Evolutionary conservation across 495 filamentous ascomycete species (phyloP).

Genomic region (Aspergillus campestris): DNA sequence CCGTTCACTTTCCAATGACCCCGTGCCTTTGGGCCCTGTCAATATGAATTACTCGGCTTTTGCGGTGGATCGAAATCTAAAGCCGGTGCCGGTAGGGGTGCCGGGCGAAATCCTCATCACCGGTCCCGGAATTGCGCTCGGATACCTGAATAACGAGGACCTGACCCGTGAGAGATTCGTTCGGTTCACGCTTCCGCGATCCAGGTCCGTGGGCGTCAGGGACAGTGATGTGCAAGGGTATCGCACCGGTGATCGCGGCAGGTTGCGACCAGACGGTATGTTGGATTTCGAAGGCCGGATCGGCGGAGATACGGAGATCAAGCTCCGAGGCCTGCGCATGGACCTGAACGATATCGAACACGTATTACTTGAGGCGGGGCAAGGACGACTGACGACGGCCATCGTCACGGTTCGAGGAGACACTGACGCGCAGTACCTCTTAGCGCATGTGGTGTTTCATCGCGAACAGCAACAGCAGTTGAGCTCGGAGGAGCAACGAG

Average conservation of each 20-base stretch:
- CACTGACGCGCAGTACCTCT: slow-evolving; percentile 10
- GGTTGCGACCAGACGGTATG: slow-evolving; percentile 16
- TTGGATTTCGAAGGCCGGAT: slow-evolving; percentile 23
- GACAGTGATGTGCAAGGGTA: background rate
- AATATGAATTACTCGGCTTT: slow-evolving; percentile 3
- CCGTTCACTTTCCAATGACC: too few species aligned
- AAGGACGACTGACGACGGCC: slow-evolving; percentile 16
- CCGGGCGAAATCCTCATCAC: slow-evolving; percentile 31
- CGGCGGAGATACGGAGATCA: slow-evolving; percentile 36
- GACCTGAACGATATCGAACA: slow-evolving; percentile 41
- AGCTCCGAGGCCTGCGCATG: slow-evolving; percentile 42
- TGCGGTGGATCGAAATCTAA: background rate
- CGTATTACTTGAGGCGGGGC: slow-evolving; percentile 16
- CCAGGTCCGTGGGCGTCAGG: too few species aligned
- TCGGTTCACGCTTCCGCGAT: too few species aligned
- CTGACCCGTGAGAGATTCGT: slow-evolving; percentile 10
- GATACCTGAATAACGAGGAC: slow-evolving; percentile 23
- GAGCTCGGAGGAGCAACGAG: background rate
- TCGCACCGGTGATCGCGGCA: slow-evolving; percentile 14
- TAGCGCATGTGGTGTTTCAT: slow-evolving; percentile 21
- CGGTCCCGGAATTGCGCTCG: slow-evolving; percentile 25
- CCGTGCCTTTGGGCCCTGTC: too few species aligned
- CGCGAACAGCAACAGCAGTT: background rate
- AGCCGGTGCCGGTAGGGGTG: slow-evolving; percentile 16
- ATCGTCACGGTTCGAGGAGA: slow-evolving; percentile 16